phyloP scores from a whole-genome alignment of 2,329 filamentous ascomycete genomes.

The Fusarium duplospermum region DNA sequence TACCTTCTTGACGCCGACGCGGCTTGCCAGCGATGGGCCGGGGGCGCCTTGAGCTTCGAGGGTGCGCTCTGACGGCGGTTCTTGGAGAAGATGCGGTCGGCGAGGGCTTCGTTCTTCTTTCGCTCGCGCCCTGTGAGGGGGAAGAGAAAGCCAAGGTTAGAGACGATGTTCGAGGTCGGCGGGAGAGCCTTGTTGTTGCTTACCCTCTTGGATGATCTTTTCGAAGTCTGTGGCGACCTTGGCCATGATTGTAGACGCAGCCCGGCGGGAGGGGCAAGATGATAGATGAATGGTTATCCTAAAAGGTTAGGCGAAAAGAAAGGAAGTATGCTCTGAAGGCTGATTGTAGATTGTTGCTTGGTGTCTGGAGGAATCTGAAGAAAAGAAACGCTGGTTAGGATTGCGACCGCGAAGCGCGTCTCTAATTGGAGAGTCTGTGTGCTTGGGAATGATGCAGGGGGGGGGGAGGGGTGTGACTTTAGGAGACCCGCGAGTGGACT shows the following conservation, averaged over 20 bases:
- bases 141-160: constrained; percentile 3
- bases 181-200: neutral
- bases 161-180: neutral
- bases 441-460: constrained; percentile 15
- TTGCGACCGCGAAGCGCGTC: constrained; percentile 43
- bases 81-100: constrained; percentile 75
- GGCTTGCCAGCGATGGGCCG: constrained; percentile 73
- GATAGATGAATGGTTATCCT: neutral
- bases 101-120: constrained; percentile 78
- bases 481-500: neutral
- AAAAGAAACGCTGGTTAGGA: constrained; percentile 32
- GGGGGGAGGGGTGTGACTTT: constrained; percentile 29
- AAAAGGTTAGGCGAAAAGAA: neutral
- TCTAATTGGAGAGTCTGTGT: constrained; percentile 32
- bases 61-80: constrained; percentile 70
- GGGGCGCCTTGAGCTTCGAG: constrained; percentile 56
- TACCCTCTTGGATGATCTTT: constrained; percentile 67
- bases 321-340: neutral
- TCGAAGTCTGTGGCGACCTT: constrained; percentile 63
- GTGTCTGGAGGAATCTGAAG: constrained; percentile 11
- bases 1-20: constrained; percentile 80
- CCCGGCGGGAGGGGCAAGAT: neutral
- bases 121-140: constrained; percentile 67
- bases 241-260: constrained; percentile 49
- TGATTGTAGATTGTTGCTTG: constrained; percentile 4